phyloP scores from a whole-genome alignment of 306 rosid genomes.

The Pyrus pyrifolia region DNA sequence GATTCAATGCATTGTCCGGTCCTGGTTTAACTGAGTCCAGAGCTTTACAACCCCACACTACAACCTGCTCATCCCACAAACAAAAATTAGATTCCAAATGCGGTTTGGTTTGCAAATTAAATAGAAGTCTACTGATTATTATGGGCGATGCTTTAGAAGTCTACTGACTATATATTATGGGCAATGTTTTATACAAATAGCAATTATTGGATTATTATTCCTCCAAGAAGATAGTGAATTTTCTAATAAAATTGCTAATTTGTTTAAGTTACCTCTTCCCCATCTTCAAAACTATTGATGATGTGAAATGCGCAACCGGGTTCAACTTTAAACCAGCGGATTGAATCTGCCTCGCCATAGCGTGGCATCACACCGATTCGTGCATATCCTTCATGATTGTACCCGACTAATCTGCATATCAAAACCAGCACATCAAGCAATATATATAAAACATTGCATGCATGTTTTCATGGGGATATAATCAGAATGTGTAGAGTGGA shows the following conservation, averaged over 20 bases:
- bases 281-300: slow-evolving; percentile 60
- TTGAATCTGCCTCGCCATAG: slow-evolving; percentile 48
- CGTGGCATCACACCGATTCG: slow-evolving; percentile 80
- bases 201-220: not conserved
- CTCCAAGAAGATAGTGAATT: not conserved
- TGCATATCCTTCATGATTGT: slow-evolving; percentile 40
- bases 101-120: not conserved
- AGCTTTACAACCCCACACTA: slow-evolving; percentile 70
- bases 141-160: no score
- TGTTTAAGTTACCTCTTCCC: slow-evolving; percentile 35
- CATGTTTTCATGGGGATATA: not conserved
- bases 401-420: slow-evolving; percentile 40
- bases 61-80: slow-evolving; percentile 39
- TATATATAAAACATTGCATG: not conserved
- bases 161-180: no score
- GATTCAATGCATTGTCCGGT: slow-evolving; percentile 28
- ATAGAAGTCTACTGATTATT: no score
- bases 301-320: slow-evolving; percentile 61
- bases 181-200: no score
- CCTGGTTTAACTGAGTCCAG: slow-evolving; percentile 50
- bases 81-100: not conserved
- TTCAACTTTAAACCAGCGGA: slow-evolving; percentile 62
- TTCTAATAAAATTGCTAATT: not conserved
- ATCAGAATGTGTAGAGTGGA: not conserved
- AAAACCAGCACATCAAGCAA: not conserved